phyloP scores from a whole-genome alignment of 192 early-diverging fungal species.

The Gamsiella multidivaricata region DNA sequence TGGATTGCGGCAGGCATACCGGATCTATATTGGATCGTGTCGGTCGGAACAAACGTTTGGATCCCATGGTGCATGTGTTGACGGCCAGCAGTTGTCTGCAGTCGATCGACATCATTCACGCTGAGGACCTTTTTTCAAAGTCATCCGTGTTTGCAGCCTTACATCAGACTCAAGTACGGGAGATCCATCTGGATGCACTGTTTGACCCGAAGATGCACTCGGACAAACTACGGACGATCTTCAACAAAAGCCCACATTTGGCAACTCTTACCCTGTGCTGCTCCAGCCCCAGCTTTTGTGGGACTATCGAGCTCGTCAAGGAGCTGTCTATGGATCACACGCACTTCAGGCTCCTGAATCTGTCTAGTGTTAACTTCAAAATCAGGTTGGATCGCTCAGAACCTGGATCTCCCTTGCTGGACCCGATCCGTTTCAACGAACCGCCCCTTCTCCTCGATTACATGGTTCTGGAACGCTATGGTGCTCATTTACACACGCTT shows the following conservation, averaged over 20 bases:
- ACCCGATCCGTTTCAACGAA: background rate
- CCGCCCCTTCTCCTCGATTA: background rate
- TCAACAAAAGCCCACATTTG: conserved; percentile 3
- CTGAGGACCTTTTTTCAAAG: conserved; percentile 4
- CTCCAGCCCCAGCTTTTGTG: background rate
- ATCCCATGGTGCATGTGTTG: conserved; percentile 1
- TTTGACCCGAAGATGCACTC: conserved; percentile 9
- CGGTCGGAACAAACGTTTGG: background rate
- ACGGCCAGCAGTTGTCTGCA: background rate
- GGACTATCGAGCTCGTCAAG: conserved; percentile 16
- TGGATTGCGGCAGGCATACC: background rate
- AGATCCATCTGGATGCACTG: conserved; percentile 16
- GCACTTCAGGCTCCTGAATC: background rate
- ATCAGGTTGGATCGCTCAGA: conserved; percentile 14
- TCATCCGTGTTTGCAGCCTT: background rate
- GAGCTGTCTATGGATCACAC: background rate
- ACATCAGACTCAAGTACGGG: background rate
- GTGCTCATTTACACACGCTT: background rate
- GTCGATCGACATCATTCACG: background rate
- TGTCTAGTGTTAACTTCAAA: conserved; percentile 5
- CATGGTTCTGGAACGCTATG: background rate
- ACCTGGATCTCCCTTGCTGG: background rate
- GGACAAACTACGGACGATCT: background rate
- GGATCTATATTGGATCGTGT: background rate
- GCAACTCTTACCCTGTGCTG: background rate